Conservation (phyloP, 345 rosid species). For the Populus deltoides region DNA sequence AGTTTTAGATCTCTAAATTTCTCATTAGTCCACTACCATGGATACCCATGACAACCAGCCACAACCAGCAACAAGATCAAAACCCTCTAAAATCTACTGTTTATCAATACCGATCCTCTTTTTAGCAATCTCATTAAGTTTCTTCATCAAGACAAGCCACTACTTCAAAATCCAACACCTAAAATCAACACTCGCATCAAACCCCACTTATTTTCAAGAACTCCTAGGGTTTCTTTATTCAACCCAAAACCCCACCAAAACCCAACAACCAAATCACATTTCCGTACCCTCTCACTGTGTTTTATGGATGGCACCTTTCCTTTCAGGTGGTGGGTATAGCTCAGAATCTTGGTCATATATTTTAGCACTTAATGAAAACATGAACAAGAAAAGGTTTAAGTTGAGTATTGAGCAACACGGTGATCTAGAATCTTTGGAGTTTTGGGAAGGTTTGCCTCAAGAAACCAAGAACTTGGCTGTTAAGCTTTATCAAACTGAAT, state of each 20-base stretch:
- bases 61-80: slow-evolving; percentile 27
- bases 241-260: slow-evolving; percentile 16
- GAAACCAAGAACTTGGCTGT: slow-evolving; percentile 41
- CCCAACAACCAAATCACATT: slow-evolving; percentile 2
- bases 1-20: background rate
- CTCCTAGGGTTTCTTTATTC: slow-evolving; percentile 20
- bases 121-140: slow-evolving; percentile 41
- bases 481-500: slow-evolving; percentile 46
- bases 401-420: slow-evolving; percentile 75
- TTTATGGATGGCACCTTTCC: slow-evolving; percentile 90
- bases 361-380: slow-evolving; percentile 43
- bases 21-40: slow-evolving; percentile 8
- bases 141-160: slow-evolving; percentile 34
- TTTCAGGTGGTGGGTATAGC: slow-evolving; percentile 92
- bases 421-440: slow-evolving; percentile 55
- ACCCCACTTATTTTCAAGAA: slow-evolving; percentile 31
- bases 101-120: slow-evolving; percentile 43
- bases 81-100: slow-evolving; percentile 30
- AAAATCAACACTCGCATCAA: slow-evolving; percentile 33
- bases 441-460: slow-evolving; percentile 69
- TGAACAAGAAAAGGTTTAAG: slow-evolving; percentile 34
- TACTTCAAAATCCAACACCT: slow-evolving; percentile 35
- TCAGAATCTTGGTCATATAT: slow-evolving; percentile 88
- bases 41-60: slow-evolving; percentile 18
- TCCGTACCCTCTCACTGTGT: slow-evolving; percentile 49